A percentile compares a stretch with the other conserved stretches of the same genome.
These are phyloP conservation scores for Myriosclerotinia scirpicola DNA, from an alignment of 2,329 filamentous ascomycete species.

Conservation along the genomic window DNA sequence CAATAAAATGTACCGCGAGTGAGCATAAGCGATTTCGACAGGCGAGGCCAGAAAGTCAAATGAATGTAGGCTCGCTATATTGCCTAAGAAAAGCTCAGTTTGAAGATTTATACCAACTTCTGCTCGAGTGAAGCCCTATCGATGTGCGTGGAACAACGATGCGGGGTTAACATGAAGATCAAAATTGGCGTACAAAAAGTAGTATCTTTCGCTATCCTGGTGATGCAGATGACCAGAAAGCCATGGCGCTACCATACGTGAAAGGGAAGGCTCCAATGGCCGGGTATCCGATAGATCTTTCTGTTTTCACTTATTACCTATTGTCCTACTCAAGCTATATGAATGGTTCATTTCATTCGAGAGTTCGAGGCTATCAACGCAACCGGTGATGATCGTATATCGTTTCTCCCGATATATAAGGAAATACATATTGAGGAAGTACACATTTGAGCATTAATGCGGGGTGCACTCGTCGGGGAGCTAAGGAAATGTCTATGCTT, in stretches of 20 bases:
- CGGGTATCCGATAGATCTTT: background rate
- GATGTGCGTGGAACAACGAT: background rate
- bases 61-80: too few relatives aligned
- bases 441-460: background rate
- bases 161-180: background rate
- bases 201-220: too few relatives aligned
- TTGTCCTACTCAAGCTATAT: background rate
- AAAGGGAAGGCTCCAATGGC: background rate
- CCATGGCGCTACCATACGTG: background rate
- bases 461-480: slow-evolving; percentile 4
- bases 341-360: background rate
- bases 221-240: background rate
- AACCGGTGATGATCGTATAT: background rate
- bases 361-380: background rate
- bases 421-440: background rate
- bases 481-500: background rate
- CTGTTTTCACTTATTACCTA: background rate
- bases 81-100: too few relatives aligned
- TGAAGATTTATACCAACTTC: background rate
- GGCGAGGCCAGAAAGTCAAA: too few relatives aligned
- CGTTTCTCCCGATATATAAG: background rate
- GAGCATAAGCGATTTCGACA: too few relatives aligned
- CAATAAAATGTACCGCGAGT: too few relatives aligned
- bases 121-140: background rate
- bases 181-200: background rate